A percentile compares a stretch with the other conserved stretches of the same genome.
phyloP scores from a whole-genome alignment of 2,329 filamentous ascomycete genomes.

The Claviceps sp. region DNA sequence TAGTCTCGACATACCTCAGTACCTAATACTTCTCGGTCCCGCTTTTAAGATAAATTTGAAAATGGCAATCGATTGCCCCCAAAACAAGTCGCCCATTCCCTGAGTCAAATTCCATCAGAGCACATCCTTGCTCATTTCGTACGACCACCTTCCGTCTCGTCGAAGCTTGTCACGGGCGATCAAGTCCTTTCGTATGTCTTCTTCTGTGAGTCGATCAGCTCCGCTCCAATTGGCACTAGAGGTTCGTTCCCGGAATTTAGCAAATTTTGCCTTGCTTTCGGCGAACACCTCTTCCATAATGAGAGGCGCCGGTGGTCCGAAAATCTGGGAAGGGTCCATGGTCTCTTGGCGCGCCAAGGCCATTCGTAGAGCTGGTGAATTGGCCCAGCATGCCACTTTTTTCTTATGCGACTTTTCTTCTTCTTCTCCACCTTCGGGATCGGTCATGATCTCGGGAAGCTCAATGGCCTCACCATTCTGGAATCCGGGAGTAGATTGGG shows the following conservation, averaged over 20 bases:
- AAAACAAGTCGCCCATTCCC: neutral
- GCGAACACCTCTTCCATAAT: conserved; percentile 96
- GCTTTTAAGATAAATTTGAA: neutral
- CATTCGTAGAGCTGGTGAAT: conserved; percentile 67
- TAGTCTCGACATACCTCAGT: neutral
- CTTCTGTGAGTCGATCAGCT: conserved; percentile 69
- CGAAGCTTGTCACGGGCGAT: conserved; percentile 68
- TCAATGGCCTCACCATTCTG: conserved; percentile 83
- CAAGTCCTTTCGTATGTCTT: conserved; percentile 71
- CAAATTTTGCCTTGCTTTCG: conserved; percentile 72
- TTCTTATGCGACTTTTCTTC: conserved; percentile 46
- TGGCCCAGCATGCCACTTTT: conserved; percentile 67
- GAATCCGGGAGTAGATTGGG: conserved; percentile 68
- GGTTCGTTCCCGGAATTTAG: conserved; percentile 80
- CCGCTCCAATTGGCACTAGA: conserved; percentile 92
- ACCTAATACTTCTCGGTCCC: neutral
- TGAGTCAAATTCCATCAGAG: conserved; percentile 14
- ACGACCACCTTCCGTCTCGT: conserved; percentile 76
- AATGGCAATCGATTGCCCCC: neutral
- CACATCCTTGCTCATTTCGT: conserved; percentile 41
- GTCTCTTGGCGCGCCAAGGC: conserved; percentile 72
- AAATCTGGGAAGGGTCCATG: conserved; percentile 72
- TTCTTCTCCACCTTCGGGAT: conserved; percentile 77
- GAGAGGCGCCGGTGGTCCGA: conserved; percentile 75
- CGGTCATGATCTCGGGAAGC: conserved; percentile 88